phyloP scores from a whole-genome alignment of 805 yeast species.

The Spathaspora arborariae region DNA sequence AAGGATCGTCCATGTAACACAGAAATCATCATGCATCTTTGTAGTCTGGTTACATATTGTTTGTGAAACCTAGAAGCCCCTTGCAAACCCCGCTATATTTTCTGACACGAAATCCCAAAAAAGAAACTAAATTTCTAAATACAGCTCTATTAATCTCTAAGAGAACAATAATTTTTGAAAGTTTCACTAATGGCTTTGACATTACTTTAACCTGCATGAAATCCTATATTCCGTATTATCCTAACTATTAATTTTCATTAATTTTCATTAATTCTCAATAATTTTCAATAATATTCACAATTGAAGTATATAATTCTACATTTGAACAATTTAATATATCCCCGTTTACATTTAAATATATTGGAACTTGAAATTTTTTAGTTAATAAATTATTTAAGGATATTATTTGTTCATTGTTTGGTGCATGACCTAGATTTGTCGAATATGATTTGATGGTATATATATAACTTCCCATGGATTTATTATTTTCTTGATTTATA shows the following conservation, averaged over 20 bases:
- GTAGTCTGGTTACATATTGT: no score
- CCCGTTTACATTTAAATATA: slow-evolving; percentile 30
- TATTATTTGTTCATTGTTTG: slow-evolving; percentile 12
- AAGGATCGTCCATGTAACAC: no score
- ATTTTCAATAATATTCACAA: slow-evolving; percentile 2
- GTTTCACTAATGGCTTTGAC: neutral
- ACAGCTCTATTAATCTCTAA: neutral
- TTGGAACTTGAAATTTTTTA: slow-evolving; percentile 22
- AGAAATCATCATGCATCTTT: no score
- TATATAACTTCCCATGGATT: slow-evolving; percentile 23
- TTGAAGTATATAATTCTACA: slow-evolving; percentile 6
- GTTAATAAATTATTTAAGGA: slow-evolving; percentile 21
- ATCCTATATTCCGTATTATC: neutral
- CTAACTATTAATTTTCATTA: no score
- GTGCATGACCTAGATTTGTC: slow-evolving; percentile 14
- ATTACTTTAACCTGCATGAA: neutral
- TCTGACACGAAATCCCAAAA: no score
- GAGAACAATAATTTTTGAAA: neutral
- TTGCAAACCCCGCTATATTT: no score
- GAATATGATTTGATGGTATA: slow-evolving; percentile 25
- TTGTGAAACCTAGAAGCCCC: no score
- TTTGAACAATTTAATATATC: slow-evolving; percentile 4
- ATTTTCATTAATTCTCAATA: no score
- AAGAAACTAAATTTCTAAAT: no score
- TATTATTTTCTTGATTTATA: slow-evolving; percentile 21